Base-by-base conservation (phyloP, 1,284 basidiomycete genomes). In the Cerioporus squamosus region DNA sequence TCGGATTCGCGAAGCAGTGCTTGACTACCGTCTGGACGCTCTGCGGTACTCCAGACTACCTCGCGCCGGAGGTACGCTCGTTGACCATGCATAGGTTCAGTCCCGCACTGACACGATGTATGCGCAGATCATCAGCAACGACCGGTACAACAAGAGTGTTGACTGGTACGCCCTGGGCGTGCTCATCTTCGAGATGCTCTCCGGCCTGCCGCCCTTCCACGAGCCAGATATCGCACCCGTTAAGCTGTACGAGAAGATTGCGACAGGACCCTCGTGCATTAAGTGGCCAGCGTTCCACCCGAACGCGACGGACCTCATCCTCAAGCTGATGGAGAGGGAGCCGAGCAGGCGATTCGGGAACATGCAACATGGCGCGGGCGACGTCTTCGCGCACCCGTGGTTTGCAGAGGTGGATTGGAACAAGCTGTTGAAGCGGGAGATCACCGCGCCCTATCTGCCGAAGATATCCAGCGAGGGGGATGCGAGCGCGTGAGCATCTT, bases 81-180 rank as follows among this genome's bases (percentile, higher is more conserved):
- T 10, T 5, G 14, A 3, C 18, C 15, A 40, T 40, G 4, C 38
- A n/a, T 10, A 40, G 4, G 38, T 10, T 9, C 26, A 29, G 26
- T 29, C 26, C 9, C 5, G 26, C 9, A 22, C n/a, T 18, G 8
- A 20, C 12, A 42, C 17, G 57, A 9, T 18, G 43, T 44, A 14
- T 22, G 15, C 24, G 1, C 58, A 90, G 87, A 86, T 96, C 63
- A 91, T 98, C 54, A 87, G 88, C 59, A 92, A 94, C 65, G 90
- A 93, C 65, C 90, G 95, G 3, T 98, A 99, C 79, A 98, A 97
- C 80, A 98, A 98, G 76, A 91, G 88, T 66, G 97, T 99, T 1
- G 97, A 99, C 72, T 99, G 97, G 97, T 99, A 98, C 75, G 96
- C 97, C 0, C 85, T 99, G 33, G 97, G 97, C 48, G 95, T 99